A percentile compares a stretch with the other conserved stretches of the same genome.
Evolutionary conservation across 768 basidiomycete genomes (phyloP).

Genomic region (Lactarius trivialis): DNA sequence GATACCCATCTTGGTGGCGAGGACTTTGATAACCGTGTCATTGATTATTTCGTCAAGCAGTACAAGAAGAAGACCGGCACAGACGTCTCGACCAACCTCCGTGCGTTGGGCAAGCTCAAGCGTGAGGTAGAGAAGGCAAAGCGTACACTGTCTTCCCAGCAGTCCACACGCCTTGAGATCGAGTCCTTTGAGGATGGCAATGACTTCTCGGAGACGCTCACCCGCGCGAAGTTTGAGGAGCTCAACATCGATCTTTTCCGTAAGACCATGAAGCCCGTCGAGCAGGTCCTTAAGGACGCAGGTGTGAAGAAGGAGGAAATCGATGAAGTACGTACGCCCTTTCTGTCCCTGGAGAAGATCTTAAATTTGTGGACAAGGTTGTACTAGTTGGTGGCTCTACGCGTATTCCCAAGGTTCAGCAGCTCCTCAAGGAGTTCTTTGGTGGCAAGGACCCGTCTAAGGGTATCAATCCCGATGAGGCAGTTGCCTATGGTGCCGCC

Average conservation of each 20-base stretch:
- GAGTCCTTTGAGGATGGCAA: conserved; percentile 95
- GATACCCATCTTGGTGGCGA: conserved; percentile 61
- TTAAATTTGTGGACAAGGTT: conserved; percentile 37
- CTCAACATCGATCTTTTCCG: conserved; percentile 98
- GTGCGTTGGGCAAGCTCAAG: conserved; percentile 53
- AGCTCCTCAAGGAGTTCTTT: conserved; percentile 97
- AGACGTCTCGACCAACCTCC: conserved; percentile 42
- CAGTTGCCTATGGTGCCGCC: conserved; percentile 97
- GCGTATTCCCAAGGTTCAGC: conserved; percentile 99
- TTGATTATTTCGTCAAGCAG: conserved; percentile 50
- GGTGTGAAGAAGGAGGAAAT: conserved; percentile 97
- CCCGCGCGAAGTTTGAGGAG: conserved; percentile 98
- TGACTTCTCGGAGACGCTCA: conserved; percentile 95
- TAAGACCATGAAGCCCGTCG: conserved; percentile 99
- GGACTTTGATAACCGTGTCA: conserved; percentile 43
- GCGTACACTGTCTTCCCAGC: conserved; percentile 78
- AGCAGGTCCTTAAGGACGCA: conserved; percentile 97
- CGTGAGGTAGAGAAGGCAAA: conserved; percentile 46
- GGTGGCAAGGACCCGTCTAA: conserved; percentile 90
- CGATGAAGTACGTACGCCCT: conserved; percentile 55
- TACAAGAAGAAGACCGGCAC: conserved; percentile 48
- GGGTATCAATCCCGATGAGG: conserved; percentile 99
- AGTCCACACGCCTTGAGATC: conserved; percentile 88
- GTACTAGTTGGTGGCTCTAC: conserved; percentile 96
- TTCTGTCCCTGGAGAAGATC: background rate